Conservation (phyloP, 2,329 filamentous ascomycete species). For the Stemphylium vesicarium region DNA sequence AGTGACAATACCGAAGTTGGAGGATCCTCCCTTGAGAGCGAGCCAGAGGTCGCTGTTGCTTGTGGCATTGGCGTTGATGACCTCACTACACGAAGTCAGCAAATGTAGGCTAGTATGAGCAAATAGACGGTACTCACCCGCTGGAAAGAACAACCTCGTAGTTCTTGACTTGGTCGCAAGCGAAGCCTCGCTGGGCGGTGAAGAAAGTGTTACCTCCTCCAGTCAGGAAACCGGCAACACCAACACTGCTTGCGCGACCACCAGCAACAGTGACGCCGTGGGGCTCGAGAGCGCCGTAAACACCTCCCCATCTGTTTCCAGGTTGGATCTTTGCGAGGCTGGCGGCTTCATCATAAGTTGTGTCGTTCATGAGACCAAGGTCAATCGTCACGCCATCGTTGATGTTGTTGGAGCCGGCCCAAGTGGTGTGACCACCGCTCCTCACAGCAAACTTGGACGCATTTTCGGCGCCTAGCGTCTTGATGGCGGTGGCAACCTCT, state of each 20-base stretch:
- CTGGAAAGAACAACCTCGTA: constrained; percentile 48
- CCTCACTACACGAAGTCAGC: constrained; percentile 30
- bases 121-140: constrained; percentile 24
- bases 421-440: constrained; percentile 35
- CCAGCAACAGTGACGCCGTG: constrained; percentile 27
- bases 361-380: constrained; percentile 32
- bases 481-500: constrained; percentile 30
- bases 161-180: constrained; percentile 37
- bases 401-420: constrained; percentile 40
- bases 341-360: constrained; percentile 14
- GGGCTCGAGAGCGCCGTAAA: constrained; percentile 38
- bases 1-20: constrained; percentile 40
- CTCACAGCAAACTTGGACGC: constrained; percentile 32
- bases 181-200: constrained; percentile 29
- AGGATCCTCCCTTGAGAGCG: constrained; percentile 43
- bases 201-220: constrained; percentile 40
- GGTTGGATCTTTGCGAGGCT: constrained; percentile 31
- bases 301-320: constrained; percentile 43
- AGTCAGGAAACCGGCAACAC: constrained; percentile 36
- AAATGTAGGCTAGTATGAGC: constrained; percentile 19
- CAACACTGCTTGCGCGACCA: constrained; percentile 33
- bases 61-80: constrained; percentile 47
- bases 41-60: constrained; percentile 48
- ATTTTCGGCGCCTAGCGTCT: constrained; percentile 12
- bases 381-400: constrained; percentile 38